Evolutionary conservation across 306 rosid genomes (phyloP), one percentile per base, ranked within the genome.

Genomic region (Vicia sativa): DNA sequence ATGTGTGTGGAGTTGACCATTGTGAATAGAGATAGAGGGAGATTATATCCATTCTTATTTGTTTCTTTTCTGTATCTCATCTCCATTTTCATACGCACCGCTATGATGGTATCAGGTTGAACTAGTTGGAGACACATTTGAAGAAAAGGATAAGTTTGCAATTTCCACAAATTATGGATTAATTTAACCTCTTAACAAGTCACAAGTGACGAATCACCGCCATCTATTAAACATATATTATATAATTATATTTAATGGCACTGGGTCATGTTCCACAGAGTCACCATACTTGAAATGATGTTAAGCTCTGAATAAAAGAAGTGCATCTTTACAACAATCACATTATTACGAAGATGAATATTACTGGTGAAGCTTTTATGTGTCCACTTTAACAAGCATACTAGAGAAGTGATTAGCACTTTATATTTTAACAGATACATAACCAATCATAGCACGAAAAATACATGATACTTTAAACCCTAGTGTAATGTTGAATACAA

Each of bases 101-200:
- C n/a, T n/a, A n/a, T n/a, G n/a, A n/a, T n/a, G n/a, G n/a, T n/a
- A n/a, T n/a, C n/a, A n/a, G n/a, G n/a, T n/a, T n/a, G n/a, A n/a
- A n/a, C n/a, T n/a, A n/a, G n/a, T n/a, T n/a, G n/a, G n/a, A n/a
- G n/a, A n/a, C n/a, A n/a, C n/a, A n/a, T n/a, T n/a, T n/a, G n/a
- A n/a, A n/a, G n/a, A n/a, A n/a, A n/a, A n/a, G n/a, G n/a, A n/a
- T n/a, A n/a, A n/a, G n/a, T n/a, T n/a, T n/a, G n/a, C n/a, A n/a
- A n/a, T n/a, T n/a, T n/a, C n/a, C n/a, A 56, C 5, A 28, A 56
- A 56, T 28, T 13, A 56, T 56, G 41, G 8, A 56, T n/a, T n/a
- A n/a, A 56, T 28, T 18, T 56, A 56, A 56, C 62, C 41, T 56
- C 39, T 56, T n/a, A 13, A 56, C 62, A 56, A 26, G 62, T n/a